These are phyloP conservation scores for Violaceomyces palustris DNA, from an alignment of 1,284 basidiomycete genomes.

Conservation along the genomic window DNA sequence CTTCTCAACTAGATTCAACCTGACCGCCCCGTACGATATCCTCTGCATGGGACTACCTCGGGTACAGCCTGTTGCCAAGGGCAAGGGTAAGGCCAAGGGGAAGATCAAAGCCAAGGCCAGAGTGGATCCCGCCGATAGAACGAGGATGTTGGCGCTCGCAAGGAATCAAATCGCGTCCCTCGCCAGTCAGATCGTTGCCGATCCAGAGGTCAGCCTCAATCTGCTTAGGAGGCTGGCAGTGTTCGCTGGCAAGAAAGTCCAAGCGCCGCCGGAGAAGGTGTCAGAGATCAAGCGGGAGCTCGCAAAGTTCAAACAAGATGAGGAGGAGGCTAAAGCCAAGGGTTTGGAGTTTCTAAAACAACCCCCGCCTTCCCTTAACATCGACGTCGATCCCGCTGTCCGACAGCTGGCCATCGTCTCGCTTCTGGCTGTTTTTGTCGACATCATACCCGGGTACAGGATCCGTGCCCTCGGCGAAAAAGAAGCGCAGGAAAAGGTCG, in stretches of 20 bases:
- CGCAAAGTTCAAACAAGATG: conserved; percentile 38
- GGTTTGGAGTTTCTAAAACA: no score
- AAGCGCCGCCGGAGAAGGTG: conserved; percentile 26
- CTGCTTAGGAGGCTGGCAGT: conserved; percentile 35
- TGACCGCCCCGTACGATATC: conserved; percentile 40
- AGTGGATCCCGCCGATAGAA: conserved; percentile 1
- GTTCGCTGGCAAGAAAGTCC: conserved; percentile 21
- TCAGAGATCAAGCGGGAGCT: conserved; percentile 12
- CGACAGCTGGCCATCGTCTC: conserved; percentile 84
- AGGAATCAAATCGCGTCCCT: conserved; percentile 51
- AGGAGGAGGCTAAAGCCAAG: background rate
- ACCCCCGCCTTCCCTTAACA: conserved; percentile 6
- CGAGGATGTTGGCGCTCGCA: conserved; percentile 24
- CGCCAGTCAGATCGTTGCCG: conserved; percentile 42
- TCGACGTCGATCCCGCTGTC: conserved; percentile 69
- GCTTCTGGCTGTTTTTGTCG: conserved; percentile 88
- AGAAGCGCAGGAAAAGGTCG: conserved; percentile 87
- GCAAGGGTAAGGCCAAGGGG: conserved; percentile 17
- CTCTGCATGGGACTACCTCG: conserved; percentile 13
- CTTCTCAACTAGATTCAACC: conserved; percentile 36
- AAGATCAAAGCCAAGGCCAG: conserved; percentile 4
- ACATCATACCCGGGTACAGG: conserved; percentile 73
- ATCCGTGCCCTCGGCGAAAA: conserved; percentile 84
- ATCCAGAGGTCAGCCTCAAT: conserved; percentile 46
- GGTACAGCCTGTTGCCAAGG: conserved; percentile 9